These are phyloP conservation scores for Penicillium dipodomyicola DNA, from an alignment of 495 filamentous ascomycete species.

Conservation along the genomic window DNA sequence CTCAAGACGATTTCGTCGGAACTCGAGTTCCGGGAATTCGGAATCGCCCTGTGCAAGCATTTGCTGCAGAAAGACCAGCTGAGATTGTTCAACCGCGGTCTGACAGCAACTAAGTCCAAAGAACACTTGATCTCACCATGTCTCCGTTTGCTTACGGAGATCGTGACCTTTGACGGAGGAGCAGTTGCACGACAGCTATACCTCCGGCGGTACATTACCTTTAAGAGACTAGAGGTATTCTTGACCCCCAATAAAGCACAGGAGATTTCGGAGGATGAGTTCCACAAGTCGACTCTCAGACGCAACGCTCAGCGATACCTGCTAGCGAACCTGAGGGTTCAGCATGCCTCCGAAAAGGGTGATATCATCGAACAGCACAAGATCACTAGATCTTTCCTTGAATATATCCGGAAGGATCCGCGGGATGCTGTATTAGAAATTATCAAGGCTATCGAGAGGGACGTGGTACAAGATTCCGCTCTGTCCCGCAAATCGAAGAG, in stretches of 20 bases:
- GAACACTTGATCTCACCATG: conserved; percentile 83
- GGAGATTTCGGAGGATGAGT: conserved; percentile 53
- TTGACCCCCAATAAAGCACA: conserved; percentile 44
- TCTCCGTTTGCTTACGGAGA: conserved; percentile 74
- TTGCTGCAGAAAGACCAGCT: conserved; percentile 70
- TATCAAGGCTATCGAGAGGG: conserved; percentile 58
- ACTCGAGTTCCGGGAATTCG: conserved; percentile 68
- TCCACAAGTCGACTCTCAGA: conserved; percentile 65
- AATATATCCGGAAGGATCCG: conserved; percentile 69
- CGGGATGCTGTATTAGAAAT: conserved; percentile 66
- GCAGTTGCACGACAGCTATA: conserved; percentile 68
- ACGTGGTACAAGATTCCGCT: conserved; percentile 66
- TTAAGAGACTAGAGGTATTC: conserved; percentile 64
- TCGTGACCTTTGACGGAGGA: conserved; percentile 77
- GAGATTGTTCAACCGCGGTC: conserved; percentile 65
- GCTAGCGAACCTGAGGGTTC: conserved; percentile 67
- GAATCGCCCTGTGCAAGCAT: conserved; percentile 67
- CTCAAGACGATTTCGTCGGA: conserved; percentile 67
- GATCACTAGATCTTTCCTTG: conserved; percentile 64
- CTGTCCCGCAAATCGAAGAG: conserved; percentile 69
- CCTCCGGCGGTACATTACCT: conserved; percentile 63
- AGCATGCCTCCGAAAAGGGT: conserved; percentile 65
- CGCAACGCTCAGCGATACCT: conserved; percentile 74
- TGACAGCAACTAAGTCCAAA: conserved; percentile 71
- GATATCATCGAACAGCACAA: conserved; percentile 74